Base-by-base conservation (phyloP, 164 flowering plant genomes). In the Vitis rupestris region DNA sequence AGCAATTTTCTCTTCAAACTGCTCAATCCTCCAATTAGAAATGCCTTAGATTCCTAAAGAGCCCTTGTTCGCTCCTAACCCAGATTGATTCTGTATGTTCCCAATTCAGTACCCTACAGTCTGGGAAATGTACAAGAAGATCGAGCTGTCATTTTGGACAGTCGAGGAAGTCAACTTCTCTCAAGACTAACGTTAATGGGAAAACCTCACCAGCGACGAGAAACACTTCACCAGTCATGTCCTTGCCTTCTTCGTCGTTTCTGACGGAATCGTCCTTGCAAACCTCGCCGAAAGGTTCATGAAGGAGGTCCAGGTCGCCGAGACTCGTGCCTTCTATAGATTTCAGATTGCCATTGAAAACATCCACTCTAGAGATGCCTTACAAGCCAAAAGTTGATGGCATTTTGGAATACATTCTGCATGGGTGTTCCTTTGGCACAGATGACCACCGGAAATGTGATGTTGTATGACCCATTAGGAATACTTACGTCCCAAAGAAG, bases 371-470 rank as follows among this genome's bases (percentile, higher is more conserved):
- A 15, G 70, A 81, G 63, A 74, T 68, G 72, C 23, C 84, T 65
- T 87, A 75, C 84, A 95, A 95, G 81, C 89, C 88, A 23, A 95
- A 91, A 78, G 97, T 95, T 70, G 99, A 95, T 76, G 97, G 98
- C 50, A 81, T 91, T 79, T 91, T 96, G 64, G 99, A 96, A 77
- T 96, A 91, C 66, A 90, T 90, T 12, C 73, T 96, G 99, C 93
- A 96, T 68, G 92, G 99, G 94, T 96, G 99, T 74, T 93, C 98
- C 14, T 96, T 90, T 87, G 99, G 99, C 11, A 98, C 97, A 12
- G 98, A 96, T 76, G 99, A 96, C 72, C 93, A 88, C 67, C 78
- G 98, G 73, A 86, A 87, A 65, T 97, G 98, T 61, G 99, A 97
- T 2, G 63, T 83, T 78, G 85, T 88, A 57, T 83, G 97, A 59